Evolutionary conservation across 2,329 filamentous ascomycete species (phyloP), one percentile per base, ranked within the genome.

Genomic region (Alternaria sp.): DNA sequence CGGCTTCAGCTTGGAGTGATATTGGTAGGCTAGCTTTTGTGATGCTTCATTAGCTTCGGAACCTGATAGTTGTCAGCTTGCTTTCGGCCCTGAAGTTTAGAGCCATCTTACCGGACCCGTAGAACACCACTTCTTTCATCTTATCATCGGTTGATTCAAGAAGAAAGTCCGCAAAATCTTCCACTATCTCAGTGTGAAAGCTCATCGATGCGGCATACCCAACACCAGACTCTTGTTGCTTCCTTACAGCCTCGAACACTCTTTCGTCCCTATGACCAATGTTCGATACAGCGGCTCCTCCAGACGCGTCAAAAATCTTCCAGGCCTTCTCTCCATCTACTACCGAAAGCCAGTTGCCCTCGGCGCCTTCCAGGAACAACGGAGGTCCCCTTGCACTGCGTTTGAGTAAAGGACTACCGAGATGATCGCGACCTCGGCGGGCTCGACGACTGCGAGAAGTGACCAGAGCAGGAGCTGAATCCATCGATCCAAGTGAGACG

Each of bases 201-300:
- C 55, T 59, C 44, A 62, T 59, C 19, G 60, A 62, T 26, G 60
- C 49, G 4, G 56, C 30, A 19, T 62, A 62, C 12, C 54, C 32
- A 26, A 62, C 86, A 55, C 86, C 79, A 8, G 46, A 59, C 51
- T 85, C 82, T 67, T 91, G 81, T 69, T 93, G 90, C 12, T 83
- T 71, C 5, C 81, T 77, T 44, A 93, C 84, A 1, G 89, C 90
- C 3, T 85, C 80, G 12, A 83, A 82, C 12, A 94, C 87, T 51
- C 89, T 83, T 45, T 83, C 72, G 58, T 90, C 86, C 55, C 90
- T 85, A 69, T 93, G 89, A 7, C 92, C 92, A 10, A 95, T 81
- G 73, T 89, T 90, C 10, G 88, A 85, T 4, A 93, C 91, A 21
- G 90, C 91, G 4, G 92, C 90, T 19, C 92, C 92, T 26, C 90